Evolutionary conservation across 148 eudicot genomes (phyloP), one percentile per base, ranked within the genome.

Genomic region (Fallopia convolvulus): DNA sequence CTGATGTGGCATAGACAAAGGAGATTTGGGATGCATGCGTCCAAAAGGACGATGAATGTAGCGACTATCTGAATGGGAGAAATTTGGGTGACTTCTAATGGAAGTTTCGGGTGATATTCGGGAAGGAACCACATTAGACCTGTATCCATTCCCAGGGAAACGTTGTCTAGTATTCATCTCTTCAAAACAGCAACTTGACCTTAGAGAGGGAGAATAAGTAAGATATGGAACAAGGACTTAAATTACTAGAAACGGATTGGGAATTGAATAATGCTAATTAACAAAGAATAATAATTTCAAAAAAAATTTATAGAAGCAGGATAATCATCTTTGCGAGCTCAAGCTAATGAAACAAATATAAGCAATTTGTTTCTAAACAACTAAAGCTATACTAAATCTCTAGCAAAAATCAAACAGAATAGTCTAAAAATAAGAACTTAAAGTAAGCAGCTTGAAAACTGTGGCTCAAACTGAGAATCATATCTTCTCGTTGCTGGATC

Each of bases 101-200:
- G 55, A 73, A 46, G 33, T 20, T 46, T 73, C 75, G 46, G 75
- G 75, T 20, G 75, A 73, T 1, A 73, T 44, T 26, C 55, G 50
- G 46, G 75, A 73, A 52, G 75, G 41, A 20, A 73, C 10, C 7
- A 30, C 50, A 48, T 73, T 73, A 20, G 75, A 44, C 36, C 75
- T 44, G 75, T 46, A 73, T 23, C 55, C 75, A 73, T 73, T 73
- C 50, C 53, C 75, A 21, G 75, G 75, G 75, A 73, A 73, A 12
- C 53, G 75, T 42, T 73, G 75, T 73, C 75, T 73, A 36, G 32
- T 9, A 48, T 73, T 73, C 75, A 73, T 73, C 39, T 23, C 75
- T 46, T n/a, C 33, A 68, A 68, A 68, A 33, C 30, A 4, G 46
- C 44, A 20, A 33, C 44, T 68, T 8, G 3, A 68, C 72, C 72